Percentiles rank a stretch among this genome's conserved stretches.
These are phyloP conservation scores for Dothideomycetes sp. DNA, from an alignment of 2,329 filamentous ascomycete genomes.

Conservation along the genomic window DNA sequence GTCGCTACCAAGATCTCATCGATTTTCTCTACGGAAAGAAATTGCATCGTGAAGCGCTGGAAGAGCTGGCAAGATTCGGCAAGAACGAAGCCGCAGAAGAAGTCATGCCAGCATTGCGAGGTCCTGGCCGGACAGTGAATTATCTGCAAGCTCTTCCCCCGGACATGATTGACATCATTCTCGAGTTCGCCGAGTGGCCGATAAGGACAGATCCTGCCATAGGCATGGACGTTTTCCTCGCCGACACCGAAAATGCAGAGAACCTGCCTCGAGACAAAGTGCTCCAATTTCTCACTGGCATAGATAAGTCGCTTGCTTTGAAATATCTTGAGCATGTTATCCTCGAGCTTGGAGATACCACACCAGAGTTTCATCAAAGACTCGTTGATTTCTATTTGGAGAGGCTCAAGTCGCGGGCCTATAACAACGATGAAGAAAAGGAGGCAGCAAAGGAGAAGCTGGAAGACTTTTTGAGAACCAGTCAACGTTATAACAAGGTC, in stretches of 20 bases:
- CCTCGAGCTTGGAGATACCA: conserved; percentile 71
- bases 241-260: conserved; percentile 91
- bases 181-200: conserved; percentile 88
- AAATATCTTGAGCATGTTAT: conserved; percentile 87
- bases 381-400: conserved; percentile 64
- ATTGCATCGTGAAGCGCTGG: conserved; percentile 76
- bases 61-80: conserved; percentile 73
- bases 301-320: conserved; percentile 62
- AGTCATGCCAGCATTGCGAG: conserved; percentile 50
- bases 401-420: conserved; percentile 29
- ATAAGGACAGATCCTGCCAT: conserved; percentile 58
- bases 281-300: conserved; percentile 57
- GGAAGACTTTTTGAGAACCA: conserved; percentile 63
- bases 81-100: conserved; percentile 37
- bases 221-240: conserved; percentile 87
- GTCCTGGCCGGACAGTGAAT: conserved; percentile 70
- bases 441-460: conserved; percentile 41
- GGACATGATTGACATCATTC: conserved; percentile 77
- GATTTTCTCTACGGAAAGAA: conserved; percentile 96
- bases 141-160: conserved; percentile 86
- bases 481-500: conserved; percentile 59
- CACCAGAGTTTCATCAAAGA: conserved; percentile 76
- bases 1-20: conserved; percentile 86
- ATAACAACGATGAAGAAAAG: conserved; percentile 22
- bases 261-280: conserved; percentile 69